phyloP scores from a whole-genome alignment of 441 rosid genomes.

The Dalechampia spathulata region DNA sequence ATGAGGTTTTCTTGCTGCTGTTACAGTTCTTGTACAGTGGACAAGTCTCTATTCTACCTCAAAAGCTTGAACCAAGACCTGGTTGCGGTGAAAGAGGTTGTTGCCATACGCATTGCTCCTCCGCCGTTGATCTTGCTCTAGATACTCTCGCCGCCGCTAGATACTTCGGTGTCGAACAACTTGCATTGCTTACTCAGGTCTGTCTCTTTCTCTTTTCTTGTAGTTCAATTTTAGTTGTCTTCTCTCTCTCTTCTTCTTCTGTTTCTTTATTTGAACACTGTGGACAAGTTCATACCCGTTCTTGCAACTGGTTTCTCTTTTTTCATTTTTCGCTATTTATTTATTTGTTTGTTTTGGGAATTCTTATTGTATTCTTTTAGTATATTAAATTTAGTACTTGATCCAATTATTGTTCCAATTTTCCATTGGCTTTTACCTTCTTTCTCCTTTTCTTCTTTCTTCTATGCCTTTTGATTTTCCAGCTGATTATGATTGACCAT shows the following conservation, averaged over 20 bases:
- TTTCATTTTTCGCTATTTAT: too few species aligned
- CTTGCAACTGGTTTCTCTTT: too few species aligned
- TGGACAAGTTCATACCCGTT: constrained; percentile 15
- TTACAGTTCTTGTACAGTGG: constrained; percentile 97
- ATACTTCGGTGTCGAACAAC: constrained; percentile 95
- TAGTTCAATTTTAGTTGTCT: neutral
- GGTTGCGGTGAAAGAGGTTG: constrained; percentile 96
- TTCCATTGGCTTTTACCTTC: too few species aligned
- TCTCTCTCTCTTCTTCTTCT: neutral
- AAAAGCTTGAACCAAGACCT: constrained; percentile 91
- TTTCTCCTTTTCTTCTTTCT: neutral
- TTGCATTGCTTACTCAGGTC: constrained; percentile 98
- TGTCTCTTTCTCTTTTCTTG: constrained; percentile 19
- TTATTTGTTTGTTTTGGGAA: too few species aligned
- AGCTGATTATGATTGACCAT: neutral
- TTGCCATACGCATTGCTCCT: constrained; percentile 99
- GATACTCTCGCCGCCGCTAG: constrained; percentile 96
- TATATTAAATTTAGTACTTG: too few species aligned
- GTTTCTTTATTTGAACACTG: constrained; percentile 18
- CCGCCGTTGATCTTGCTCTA: constrained; percentile 98
- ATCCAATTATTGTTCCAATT: too few species aligned
- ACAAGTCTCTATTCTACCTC: constrained; percentile 89
- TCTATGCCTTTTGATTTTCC: constrained; percentile 6
- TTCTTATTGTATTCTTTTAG: too few species aligned
- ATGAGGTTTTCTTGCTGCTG: constrained; percentile 86